phyloP scores from a whole-genome alignment of 73 alveolate genomes.

The Breviolum minutum region DNA sequence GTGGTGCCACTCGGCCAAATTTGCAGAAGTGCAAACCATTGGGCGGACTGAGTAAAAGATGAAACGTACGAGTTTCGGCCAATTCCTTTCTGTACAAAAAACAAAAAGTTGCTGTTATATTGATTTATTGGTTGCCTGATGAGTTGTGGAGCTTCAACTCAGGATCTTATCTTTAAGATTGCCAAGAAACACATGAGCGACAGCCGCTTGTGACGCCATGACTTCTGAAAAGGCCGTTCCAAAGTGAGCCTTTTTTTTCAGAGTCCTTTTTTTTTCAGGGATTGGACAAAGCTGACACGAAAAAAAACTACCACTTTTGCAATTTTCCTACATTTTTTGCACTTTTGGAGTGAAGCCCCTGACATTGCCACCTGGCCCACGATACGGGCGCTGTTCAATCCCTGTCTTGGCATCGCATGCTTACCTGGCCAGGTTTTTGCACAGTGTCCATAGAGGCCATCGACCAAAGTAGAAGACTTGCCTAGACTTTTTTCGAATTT shows the following conservation, averaged over 20 bases:
- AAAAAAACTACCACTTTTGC: neutral
- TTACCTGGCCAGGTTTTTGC: no score
- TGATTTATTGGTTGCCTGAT: no score
- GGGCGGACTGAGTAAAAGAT: no score
- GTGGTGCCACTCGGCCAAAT: conserved; percentile 6
- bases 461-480: no score
- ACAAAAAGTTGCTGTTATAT: no score
- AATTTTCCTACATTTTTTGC: no score
- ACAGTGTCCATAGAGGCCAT: no score
- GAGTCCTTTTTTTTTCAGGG: neutral
- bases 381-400: no score
- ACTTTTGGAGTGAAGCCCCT: neutral
- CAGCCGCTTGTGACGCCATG: conserved; percentile 9
- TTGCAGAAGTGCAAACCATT: neutral
- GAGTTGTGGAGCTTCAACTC: neutral
- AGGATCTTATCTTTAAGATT: conserved; percentile 91
- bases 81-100: no score
- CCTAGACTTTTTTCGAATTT: no score
- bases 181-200: conserved; percentile 76
- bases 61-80: no score
- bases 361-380: neutral
- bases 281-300: neutral
- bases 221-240: neutral
- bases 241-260: conserved; percentile 4
- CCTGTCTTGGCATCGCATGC: no score